Conservation (phyloP, 805 yeast genomes). For the Kazachstania bromeliacearum region DNA sequence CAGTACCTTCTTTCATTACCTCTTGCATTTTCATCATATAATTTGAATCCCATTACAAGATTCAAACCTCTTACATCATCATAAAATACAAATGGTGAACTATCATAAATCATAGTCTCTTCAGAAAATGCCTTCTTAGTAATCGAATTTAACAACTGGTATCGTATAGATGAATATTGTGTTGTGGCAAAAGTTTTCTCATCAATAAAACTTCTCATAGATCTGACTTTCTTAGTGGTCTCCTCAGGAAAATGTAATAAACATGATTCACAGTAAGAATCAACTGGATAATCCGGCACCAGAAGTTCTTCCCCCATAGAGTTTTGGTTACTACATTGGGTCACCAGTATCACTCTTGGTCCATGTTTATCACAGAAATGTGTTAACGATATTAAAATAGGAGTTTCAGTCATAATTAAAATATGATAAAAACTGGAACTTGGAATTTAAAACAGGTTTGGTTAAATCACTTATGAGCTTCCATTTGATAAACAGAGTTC, state of each 20-base stretch:
- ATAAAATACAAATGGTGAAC: constrained; percentile 55
- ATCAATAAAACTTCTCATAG: constrained; percentile 27
- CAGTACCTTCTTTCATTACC: constrained; percentile 67
- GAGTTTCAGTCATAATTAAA: too few relatives aligned
- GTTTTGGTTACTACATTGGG: constrained; percentile 34
- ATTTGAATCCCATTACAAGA: constrained; percentile 48
- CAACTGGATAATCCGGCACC: constrained; percentile 35
- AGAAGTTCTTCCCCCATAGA: constrained; percentile 20
- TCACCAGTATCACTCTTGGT: constrained; percentile 55
- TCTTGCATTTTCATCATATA: constrained; percentile 56
- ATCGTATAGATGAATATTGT: constrained; percentile 50
- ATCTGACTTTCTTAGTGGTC: constrained; percentile 14
- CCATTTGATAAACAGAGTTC: too few relatives aligned
- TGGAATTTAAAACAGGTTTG: too few relatives aligned
- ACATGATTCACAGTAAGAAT: constrained; percentile 53
- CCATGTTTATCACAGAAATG: constrained; percentile 79
- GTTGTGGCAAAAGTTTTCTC: constrained; percentile 38
- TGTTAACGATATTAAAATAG: constrained; percentile 37
- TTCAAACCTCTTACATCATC: constrained; percentile 55
- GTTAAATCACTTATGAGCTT: too few relatives aligned
- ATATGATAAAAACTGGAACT: too few relatives aligned
- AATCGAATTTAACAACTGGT: constrained; percentile 46
- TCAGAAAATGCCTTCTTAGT: constrained; percentile 58
- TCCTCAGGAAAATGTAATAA: constrained; percentile 41
- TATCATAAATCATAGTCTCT: constrained; percentile 50